Conservation (phyloP, 148 eudicot species). For the Dianthus caryophyllus region DNA sequence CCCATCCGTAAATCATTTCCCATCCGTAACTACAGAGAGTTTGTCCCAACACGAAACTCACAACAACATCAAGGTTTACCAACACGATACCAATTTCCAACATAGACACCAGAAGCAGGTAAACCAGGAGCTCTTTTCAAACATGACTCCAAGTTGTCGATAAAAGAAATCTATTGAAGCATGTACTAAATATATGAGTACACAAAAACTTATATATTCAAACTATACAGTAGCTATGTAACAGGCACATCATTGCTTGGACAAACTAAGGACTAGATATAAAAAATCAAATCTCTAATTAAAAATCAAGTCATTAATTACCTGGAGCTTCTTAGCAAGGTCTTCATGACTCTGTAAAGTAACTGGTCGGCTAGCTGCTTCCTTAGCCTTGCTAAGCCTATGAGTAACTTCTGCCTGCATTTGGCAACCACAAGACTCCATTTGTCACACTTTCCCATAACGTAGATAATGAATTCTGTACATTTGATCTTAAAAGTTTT, state of each 20-base stretch:
- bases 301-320: conserved; percentile 19
- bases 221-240: not conserved
- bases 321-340: conserved; percentile 94
- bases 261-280: not conserved
- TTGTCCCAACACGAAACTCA: no score
- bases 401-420: conserved; percentile 78
- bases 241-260: not conserved
- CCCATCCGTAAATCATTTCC: no score
- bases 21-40: no score
- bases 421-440: conserved; percentile 3
- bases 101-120: no score
- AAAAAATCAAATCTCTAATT: not conserved
- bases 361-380: conserved; percentile 47
- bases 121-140: no score
- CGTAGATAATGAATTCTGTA: not conserved
- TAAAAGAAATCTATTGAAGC: no score
- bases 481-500: no score
- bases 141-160: not conserved
- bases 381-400: conserved; percentile 69
- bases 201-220: not conserved
- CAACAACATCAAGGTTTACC: not conserved
- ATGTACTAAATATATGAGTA: no score
- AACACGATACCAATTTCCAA: no score
- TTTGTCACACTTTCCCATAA: not conserved
- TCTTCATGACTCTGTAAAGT: conserved; percentile 72